A percentile compares a stretch with the other conserved stretches of the same genome.
Evolutionary conservation across 768 basidiomycete species (phyloP).

Genomic region (Leccinellum luteum): DNA sequence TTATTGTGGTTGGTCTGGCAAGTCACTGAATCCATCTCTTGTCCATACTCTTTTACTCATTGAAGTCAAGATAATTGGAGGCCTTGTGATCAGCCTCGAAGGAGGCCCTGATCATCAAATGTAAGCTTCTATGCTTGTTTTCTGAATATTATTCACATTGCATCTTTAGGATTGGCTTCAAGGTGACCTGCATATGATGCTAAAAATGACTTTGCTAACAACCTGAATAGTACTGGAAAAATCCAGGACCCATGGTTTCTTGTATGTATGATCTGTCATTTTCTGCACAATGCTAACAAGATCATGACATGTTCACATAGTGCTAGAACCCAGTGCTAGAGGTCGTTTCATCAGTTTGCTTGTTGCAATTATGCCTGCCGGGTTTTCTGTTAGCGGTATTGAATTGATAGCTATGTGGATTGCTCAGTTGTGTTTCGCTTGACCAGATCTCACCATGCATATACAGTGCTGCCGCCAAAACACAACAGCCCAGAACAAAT

Average conservation of each 20-base stretch:
- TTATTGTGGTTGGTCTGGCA: slow-evolving; percentile 36
- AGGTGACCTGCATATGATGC: background rate
- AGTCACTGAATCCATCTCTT: background rate
- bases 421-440: slow-evolving; percentile 13
- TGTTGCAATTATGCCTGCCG: slow-evolving; percentile 26
- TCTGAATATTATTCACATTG: slow-evolving; percentile 10
- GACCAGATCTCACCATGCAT: slow-evolving; percentile 4
- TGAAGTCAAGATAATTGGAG: slow-evolving; percentile 30
- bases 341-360: slow-evolving; percentile 26
- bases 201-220: background rate
- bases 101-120: slow-evolving; percentile 52
- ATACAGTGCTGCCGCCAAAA: slow-evolving; percentile 69
- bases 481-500: slow-evolving; percentile 73
- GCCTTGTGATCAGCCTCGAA: slow-evolving; percentile 56
- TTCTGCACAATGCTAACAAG: background rate
- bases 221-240: slow-evolving; percentile 18
- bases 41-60: background rate
- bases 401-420: slow-evolving; percentile 69
- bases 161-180: slow-evolving; percentile 17
- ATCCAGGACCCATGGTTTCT: slow-evolving; percentile 27
- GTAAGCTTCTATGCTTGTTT: slow-evolving; percentile 32
- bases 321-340: slow-evolving; percentile 17
- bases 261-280: background rate
- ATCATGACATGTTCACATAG: background rate
- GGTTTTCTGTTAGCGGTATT: slow-evolving; percentile 78